Base-by-base conservation (phyloP, 2,329 filamentous ascomycete genomes). In the Penicillium sp. region DNA sequence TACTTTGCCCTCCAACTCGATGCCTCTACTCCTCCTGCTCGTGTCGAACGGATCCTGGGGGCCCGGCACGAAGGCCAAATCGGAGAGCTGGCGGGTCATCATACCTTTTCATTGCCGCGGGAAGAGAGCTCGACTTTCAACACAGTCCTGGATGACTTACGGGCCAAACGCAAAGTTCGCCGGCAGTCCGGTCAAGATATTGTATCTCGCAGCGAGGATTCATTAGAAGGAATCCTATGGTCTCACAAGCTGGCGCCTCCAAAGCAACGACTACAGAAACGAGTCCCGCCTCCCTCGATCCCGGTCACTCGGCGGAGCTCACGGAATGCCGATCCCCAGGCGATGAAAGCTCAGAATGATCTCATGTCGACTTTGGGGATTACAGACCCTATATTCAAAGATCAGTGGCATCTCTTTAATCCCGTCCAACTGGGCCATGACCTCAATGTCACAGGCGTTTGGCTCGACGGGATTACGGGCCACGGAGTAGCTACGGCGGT, bases 371-470 rank as follows among this genome's bases (percentile, higher is more conserved):
- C 72, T 2, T 72, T 98, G n/a, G 71, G 73, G 10, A 96, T 98
- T 48, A 64, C 71, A 20, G 92, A 98, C 56, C 92, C 92, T 12
- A 94, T 94, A 35, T 98, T 96, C 66, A 73, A 76, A 28, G 84
- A 93, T 39, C 92, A 98, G 66, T 98, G 92, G 92, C 92, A 98
- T 73, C 70, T 98, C 31, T 82, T 84, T 69, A 98, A 98, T 60
- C 73, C 84, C 0, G 61, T 84, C 4, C 80, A 94, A 52, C 60
- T 79, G 0, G 90, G 89, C 4, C 85, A 96, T 65, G 92, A 98
- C 61, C 77, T 98, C 56, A 98, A 98, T 56, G 88, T 96, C n/a
- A 94, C 88, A 0, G 87, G 82, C 9, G 75, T 96, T 4, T 98
- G 92, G 92, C 61, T 86, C 52, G 79, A 92, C 52, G 90, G 89